A percentile compares a stretch with the other conserved stretches of the same genome.
Evolutionary conservation across 2,329 filamentous ascomycete genomes (phyloP).

Genomic region (Phyllosticta citriasiana): DNA sequence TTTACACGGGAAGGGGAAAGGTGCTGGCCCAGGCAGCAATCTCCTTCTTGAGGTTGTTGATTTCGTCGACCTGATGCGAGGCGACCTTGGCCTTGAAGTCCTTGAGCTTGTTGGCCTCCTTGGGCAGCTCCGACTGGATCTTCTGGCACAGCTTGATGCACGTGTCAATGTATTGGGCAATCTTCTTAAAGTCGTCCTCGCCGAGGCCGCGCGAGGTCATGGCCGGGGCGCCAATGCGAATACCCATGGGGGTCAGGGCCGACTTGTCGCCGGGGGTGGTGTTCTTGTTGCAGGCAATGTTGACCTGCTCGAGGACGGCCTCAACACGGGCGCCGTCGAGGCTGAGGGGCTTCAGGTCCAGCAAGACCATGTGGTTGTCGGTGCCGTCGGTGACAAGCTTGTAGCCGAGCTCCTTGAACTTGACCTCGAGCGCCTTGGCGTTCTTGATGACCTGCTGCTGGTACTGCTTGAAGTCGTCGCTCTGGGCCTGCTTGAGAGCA

Average conservation of each 20-base stretch:
- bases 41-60: slow-evolving; percentile 79
- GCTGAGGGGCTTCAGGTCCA: slow-evolving; percentile 79
- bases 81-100: slow-evolving; percentile 95
- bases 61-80: slow-evolving; percentile 65
- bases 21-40: slow-evolving; percentile 75
- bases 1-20: slow-evolving; percentile 81
- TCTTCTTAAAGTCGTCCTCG: slow-evolving; percentile 70
- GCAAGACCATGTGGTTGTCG: slow-evolving; percentile 90
- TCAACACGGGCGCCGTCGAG: slow-evolving; percentile 88
- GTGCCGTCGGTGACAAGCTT: slow-evolving; percentile 88
- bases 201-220: slow-evolving; percentile 96
- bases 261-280: slow-evolving; percentile 93
- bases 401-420: slow-evolving; percentile 57
- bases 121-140: slow-evolving; percentile 73
- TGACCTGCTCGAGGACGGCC: slow-evolving; percentile 80
- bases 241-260: slow-evolving; percentile 81
- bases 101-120: slow-evolving; percentile 98
- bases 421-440: slow-evolving; percentile 77
- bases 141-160: slow-evolving; percentile 85
- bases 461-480: slow-evolving; percentile 83
- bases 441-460: slow-evolving; percentile 86
- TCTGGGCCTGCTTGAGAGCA: slow-evolving; percentile 85
- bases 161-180: slow-evolving; percentile 80
- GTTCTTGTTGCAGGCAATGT: slow-evolving; percentile 98
- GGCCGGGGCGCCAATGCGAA: slow-evolving; percentile 89